Conservation (phyloP, 495 filamentous ascomycete genomes). For the Aspergillus heteromorphus region DNA sequence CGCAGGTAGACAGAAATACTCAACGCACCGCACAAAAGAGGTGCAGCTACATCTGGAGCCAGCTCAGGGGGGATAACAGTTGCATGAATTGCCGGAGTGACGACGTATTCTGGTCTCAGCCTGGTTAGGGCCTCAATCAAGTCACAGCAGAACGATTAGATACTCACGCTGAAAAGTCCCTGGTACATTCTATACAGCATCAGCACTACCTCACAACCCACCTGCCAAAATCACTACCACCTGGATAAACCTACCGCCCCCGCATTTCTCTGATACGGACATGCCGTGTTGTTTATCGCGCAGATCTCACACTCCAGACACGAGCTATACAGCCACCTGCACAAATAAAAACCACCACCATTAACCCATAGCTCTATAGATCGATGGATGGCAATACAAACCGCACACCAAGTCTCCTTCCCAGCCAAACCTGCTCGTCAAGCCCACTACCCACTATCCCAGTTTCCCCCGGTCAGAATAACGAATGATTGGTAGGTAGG, state of each 20-base stretch:
- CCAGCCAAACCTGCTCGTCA: slow-evolving; percentile 28
- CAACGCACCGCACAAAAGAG: slow-evolving; percentile 36
- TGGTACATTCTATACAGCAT: slow-evolving; percentile 31
- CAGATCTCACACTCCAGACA: slow-evolving; percentile 44
- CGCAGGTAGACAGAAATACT: neutral
- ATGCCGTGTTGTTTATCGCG: slow-evolving; percentile 39
- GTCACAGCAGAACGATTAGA: neutral
- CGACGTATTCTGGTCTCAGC: slow-evolving; percentile 28
- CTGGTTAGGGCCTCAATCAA: neutral
- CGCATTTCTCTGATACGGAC: slow-evolving; percentile 40
- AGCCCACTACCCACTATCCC: slow-evolving; percentile 30
- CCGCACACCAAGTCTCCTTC: slow-evolving; percentile 35
- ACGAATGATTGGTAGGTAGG: neutral
- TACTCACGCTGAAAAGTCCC: slow-evolving; percentile 41
- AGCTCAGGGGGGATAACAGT: slow-evolving; percentile 33
- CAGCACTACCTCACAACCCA: neutral
- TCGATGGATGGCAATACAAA: slow-evolving; percentile 12
- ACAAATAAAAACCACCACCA: neutral
- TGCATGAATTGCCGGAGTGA: slow-evolving; percentile 37
- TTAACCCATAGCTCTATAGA: neutral
- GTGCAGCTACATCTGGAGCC: slow-evolving; percentile 30
- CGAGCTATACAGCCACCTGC: slow-evolving; percentile 42
- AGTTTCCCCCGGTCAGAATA: neutral
- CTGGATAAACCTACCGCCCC: slow-evolving; percentile 30
- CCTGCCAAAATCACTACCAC: neutral